Evolutionary conservation across 2,329 filamentous ascomycete genomes (phyloP).

Genomic region (Neonectria faginata): DNA sequence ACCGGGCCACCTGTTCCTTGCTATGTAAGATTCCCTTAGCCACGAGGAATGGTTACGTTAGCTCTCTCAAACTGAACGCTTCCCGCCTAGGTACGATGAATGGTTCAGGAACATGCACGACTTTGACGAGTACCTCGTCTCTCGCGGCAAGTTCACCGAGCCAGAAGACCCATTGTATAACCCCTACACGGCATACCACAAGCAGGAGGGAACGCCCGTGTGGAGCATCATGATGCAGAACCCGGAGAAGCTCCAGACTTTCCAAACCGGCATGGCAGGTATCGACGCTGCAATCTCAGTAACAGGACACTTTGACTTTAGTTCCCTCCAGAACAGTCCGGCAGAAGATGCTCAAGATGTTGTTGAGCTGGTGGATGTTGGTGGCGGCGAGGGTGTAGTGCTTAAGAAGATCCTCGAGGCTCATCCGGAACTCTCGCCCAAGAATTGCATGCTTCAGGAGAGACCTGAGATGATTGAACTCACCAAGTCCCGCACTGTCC

Average conservation of each 20-base stretch:
- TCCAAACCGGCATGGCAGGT: slow-evolving; percentile 50
- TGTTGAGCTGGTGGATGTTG: slow-evolving; percentile 48
- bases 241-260: slow-evolving; percentile 44
- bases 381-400: slow-evolving; percentile 47
- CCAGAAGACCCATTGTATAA: slow-evolving; percentile 47
- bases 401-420: slow-evolving; percentile 47
- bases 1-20: slow-evolving; percentile 48
- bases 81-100: slow-evolving; percentile 46
- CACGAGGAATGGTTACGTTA: neutral
- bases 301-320: slow-evolving; percentile 50
- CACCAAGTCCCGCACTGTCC: slow-evolving; percentile 30
- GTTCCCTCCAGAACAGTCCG: slow-evolving; percentile 37
- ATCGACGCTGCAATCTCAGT: slow-evolving; percentile 49
- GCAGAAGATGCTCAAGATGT: slow-evolving; percentile 33
- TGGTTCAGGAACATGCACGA: slow-evolving; percentile 51
- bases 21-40: slow-evolving; percentile 37
- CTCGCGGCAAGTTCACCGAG: slow-evolving; percentile 41
- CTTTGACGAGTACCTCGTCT: slow-evolving; percentile 50
- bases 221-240: slow-evolving; percentile 51
- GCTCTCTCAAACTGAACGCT: neutral
- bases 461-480: slow-evolving; percentile 44
- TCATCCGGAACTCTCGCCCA: slow-evolving; percentile 42
- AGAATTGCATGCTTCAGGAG: slow-evolving; percentile 45
- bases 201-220: slow-evolving; percentile 50
- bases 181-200: slow-evolving; percentile 48